Conservation (phyloP, 1,284 basidiomycete species). For the Ceratobasidium sp. region DNA sequence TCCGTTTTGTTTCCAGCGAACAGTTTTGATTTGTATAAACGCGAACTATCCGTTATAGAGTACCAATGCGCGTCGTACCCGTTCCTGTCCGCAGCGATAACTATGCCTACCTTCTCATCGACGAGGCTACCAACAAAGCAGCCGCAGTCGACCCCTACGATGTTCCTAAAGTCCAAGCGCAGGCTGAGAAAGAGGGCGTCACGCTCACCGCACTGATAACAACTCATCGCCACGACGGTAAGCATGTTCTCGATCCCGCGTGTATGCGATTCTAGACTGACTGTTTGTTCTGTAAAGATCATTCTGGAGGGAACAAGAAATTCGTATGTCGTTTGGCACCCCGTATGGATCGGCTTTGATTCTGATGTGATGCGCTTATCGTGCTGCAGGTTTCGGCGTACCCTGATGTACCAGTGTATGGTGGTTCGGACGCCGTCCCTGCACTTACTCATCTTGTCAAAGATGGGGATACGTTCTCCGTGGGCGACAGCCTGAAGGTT, state of each 20-base stretch:
- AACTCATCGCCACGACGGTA: constrained; percentile 80
- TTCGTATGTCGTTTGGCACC: constrained; percentile 53
- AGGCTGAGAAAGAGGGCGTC: constrained; percentile 74
- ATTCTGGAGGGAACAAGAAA: constrained; percentile 85
- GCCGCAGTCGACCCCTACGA: constrained; percentile 75
- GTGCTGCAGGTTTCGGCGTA: constrained; percentile 55
- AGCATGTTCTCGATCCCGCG: neutral
- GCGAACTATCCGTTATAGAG: neutral
- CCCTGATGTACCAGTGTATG: constrained; percentile 80
- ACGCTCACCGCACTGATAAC: constrained; percentile 80
- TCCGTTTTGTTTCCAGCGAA: neutral
- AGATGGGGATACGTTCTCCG: constrained; percentile 78
- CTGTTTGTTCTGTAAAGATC: constrained; percentile 62
- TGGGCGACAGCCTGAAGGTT: constrained; percentile 77
- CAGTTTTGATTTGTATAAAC: neutral
- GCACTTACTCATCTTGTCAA: constrained; percentile 78
- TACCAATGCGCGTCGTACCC: constrained; percentile 74
- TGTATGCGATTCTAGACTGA: neutral
- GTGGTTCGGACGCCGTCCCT: constrained; percentile 78
- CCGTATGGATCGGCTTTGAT: neutral
- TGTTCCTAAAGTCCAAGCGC: constrained; percentile 74
- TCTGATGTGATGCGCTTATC: neutral
- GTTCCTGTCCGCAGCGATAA: constrained; percentile 85
- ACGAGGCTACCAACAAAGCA: constrained; percentile 73
- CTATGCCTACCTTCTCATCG: constrained; percentile 88